These are phyloP conservation scores for Mucor mucedo DNA, from an alignment of 371 early-diverging fungal genomes.

Conservation along the genomic window DNA sequence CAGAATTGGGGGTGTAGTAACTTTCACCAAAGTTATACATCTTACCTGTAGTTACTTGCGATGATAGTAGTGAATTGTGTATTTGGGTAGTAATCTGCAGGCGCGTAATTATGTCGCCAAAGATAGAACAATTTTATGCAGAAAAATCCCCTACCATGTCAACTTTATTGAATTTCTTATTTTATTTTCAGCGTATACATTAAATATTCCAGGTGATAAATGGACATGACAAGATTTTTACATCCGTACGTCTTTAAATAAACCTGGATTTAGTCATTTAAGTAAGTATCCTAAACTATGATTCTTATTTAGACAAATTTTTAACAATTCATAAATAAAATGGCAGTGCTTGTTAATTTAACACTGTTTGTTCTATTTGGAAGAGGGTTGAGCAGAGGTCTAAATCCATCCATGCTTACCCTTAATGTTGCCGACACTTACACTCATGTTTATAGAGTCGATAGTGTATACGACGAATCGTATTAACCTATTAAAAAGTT, in stretches of 20 bases:
- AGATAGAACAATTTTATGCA: not conserved
- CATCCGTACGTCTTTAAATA: constrained; percentile 4
- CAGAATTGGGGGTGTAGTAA: too few species aligned
- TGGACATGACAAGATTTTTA: not conserved
- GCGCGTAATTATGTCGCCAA: not conserved
- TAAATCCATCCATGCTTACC: not conserved
- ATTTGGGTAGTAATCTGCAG: constrained; percentile 6
- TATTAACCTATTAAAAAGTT: too few species aligned
- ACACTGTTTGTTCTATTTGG: constrained; percentile 15
- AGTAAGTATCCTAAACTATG: not conserved
- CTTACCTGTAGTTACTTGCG: too few species aligned
- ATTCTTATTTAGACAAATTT: not conserved
- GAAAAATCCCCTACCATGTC: too few species aligned
- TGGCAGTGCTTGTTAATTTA: constrained; percentile 8
- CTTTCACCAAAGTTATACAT: too few species aligned
- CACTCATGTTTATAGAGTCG: too few species aligned
- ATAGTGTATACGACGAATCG: too few species aligned
- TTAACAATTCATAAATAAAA: not conserved
- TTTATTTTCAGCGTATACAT: constrained; percentile 1
- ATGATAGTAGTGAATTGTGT: too few species aligned
- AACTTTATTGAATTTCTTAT: not conserved
- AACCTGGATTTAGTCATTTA: constrained; percentile 6
- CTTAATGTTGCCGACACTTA: constrained; percentile 3
- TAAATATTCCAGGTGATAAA: not conserved
- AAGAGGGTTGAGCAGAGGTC: not conserved